Evolutionary conservation across 2,329 filamentous ascomycete species (phyloP).

Genomic region (Penicillium sp.): DNA sequence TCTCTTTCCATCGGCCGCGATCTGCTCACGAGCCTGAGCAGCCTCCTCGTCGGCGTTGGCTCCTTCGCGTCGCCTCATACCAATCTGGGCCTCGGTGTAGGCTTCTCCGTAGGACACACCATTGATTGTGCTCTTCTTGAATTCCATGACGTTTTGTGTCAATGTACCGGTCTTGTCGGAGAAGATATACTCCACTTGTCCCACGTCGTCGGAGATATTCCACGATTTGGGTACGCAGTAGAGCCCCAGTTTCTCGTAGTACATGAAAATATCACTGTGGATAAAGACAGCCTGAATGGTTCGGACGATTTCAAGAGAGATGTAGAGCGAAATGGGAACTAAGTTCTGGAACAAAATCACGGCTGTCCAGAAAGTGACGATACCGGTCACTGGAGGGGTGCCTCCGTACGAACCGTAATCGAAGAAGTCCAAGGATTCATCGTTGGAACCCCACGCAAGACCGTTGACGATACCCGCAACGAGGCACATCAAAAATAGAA

Average conservation of each 20-base stretch:
- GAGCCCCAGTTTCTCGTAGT: constrained; percentile 90
- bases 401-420: constrained; percentile 82
- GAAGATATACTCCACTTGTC: constrained; percentile 99
- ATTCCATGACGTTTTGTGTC: constrained; percentile 96
- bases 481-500: constrained; percentile 87
- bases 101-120: constrained; percentile 96
- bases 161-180: constrained; percentile 90
- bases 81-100: constrained; percentile 94
- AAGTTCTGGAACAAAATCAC: constrained; percentile 97
- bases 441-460: constrained; percentile 70
- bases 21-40: constrained; percentile 70
- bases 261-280: constrained; percentile 94
- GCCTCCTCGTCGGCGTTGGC: constrained; percentile 81
- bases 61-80: constrained; percentile 90
- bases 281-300: constrained; percentile 95
- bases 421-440: constrained; percentile 77
- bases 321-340: constrained; percentile 97
- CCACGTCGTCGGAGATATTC: constrained; percentile 98
- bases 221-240: constrained; percentile 96
- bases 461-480: constrained; percentile 83
- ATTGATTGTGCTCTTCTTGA: constrained; percentile 97
- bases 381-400: constrained; percentile 74
- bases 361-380: constrained; percentile 95
- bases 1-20: constrained; percentile 71
- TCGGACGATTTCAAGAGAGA: constrained; percentile 92